phyloP scores from a whole-genome alignment of 2,329 filamentous ascomycete genomes.

The Macrophomina phaseolina region DNA sequence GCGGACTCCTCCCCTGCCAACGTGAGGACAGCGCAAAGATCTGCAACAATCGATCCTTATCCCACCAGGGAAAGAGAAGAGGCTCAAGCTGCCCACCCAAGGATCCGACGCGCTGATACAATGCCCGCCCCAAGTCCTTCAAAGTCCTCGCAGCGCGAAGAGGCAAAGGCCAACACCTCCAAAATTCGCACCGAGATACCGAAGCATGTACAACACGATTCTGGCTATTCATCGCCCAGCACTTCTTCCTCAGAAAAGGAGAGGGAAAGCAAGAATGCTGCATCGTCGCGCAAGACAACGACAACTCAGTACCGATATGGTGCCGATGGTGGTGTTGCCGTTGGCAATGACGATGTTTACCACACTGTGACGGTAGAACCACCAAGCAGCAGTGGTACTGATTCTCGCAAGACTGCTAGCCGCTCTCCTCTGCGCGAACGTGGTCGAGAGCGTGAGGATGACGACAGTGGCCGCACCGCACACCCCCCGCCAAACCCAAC shows the following conservation, averaged over 20 bases:
- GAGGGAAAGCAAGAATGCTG: constrained; percentile 33
- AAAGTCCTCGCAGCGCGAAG: constrained; percentile 33
- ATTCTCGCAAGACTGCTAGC: neutral
- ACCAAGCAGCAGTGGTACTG: constrained; percentile 4
- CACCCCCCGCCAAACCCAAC: neutral
- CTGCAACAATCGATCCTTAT: constrained; percentile 37
- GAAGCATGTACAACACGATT: constrained; percentile 31
- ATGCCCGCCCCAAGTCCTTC: constrained; percentile 44
- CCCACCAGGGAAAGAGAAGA: constrained; percentile 33
- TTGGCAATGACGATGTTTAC: constrained; percentile 31
- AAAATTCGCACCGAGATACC: constrained; percentile 38
- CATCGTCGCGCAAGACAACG: constrained; percentile 33
- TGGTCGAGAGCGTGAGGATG: neutral
- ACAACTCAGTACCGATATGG: constrained; percentile 39
- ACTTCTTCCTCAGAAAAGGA: constrained; percentile 37
- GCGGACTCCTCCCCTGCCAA: constrained; percentile 45
- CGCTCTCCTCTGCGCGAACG: neutral
- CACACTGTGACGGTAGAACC: constrained; percentile 43
- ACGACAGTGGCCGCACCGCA: constrained; percentile 17
- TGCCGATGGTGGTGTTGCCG: constrained; percentile 31
- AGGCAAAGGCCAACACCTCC: constrained; percentile 36
- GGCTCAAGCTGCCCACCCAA: constrained; percentile 38
- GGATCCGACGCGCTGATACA: constrained; percentile 50
- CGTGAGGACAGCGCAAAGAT: constrained; percentile 39
- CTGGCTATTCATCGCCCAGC: constrained; percentile 33